Evolutionary conservation across 768 basidiomycete genomes (phyloP).

Genomic region (Lactarius deliciosus): DNA sequence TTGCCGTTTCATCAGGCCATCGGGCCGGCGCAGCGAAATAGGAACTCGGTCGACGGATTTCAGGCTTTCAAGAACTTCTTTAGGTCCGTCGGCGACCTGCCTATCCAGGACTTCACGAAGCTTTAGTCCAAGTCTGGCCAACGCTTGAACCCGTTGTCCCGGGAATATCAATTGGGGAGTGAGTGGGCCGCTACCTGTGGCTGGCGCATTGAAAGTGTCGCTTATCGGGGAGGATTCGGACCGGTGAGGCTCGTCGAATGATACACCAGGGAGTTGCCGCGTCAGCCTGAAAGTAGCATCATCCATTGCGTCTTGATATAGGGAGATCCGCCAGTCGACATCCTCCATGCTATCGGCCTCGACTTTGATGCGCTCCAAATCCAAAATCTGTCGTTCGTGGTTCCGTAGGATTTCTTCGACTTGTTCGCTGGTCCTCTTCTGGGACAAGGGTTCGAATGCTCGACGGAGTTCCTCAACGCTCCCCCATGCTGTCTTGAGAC

Average conservation of each 20-base stretch:
- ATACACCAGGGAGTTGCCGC: neutral
- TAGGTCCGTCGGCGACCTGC: neutral
- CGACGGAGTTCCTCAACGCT: neutral
- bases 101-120: neutral
- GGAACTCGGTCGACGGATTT: neutral
- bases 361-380: slow-evolving; percentile 8
- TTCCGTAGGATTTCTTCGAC: neutral
- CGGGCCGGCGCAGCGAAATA: neutral
- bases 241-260: neutral
- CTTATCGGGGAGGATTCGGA: neutral
- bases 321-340: neutral
- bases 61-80: neutral
- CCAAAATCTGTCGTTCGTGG: neutral
- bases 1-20: too few species aligned
- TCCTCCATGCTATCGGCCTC: neutral
- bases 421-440: neutral
- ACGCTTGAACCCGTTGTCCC: neutral
- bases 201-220: neutral
- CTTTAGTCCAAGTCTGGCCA: neutral
- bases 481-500: slow-evolving; percentile 4
- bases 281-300: neutral
- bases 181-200: neutral
- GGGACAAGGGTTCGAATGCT: slow-evolving; percentile 4
- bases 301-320: neutral
- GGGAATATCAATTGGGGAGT: neutral